Conservation (phyloP, 2,329 filamentous ascomycete genomes). For the Fusarium xyrophilum region DNA sequence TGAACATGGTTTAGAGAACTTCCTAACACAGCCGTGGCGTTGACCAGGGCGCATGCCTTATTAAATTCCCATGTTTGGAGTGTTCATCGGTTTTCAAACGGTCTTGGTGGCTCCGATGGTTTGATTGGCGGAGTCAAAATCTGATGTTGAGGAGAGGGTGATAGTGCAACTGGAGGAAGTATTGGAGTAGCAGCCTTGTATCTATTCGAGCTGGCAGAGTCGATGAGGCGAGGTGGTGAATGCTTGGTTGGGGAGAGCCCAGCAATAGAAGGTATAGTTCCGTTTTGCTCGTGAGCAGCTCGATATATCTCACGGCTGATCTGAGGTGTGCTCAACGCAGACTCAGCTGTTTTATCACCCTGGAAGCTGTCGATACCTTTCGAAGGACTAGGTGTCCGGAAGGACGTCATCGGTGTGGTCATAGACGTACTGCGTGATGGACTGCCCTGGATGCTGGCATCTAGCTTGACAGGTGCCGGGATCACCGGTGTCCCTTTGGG, state of each 20-base stretch:
- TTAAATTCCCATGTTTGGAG: neutral
- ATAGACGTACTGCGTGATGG: constrained; percentile 5
- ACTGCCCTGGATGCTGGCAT: constrained; percentile 26
- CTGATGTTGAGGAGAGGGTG: constrained; percentile 63
- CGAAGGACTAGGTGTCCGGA: constrained; percentile 37
- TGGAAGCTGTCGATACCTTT: constrained; percentile 37
- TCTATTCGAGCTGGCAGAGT: constrained; percentile 39
- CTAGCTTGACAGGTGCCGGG: constrained; percentile 36
- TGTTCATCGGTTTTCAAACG: constrained; percentile 30
- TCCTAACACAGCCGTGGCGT: constrained; percentile 14
- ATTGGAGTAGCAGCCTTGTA: constrained; percentile 52
- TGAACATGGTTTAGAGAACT: neutral
- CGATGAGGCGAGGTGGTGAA: constrained; percentile 52
- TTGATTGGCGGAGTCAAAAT: constrained; percentile 68
- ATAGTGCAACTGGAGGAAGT: constrained; percentile 64
- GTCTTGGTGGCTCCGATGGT: constrained; percentile 42
- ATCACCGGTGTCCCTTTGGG: constrained; percentile 30
- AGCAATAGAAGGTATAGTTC: constrained; percentile 52
- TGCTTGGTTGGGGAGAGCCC: constrained; percentile 62
- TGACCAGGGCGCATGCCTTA: constrained; percentile 10
- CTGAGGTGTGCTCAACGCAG: constrained; percentile 40
- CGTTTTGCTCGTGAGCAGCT: constrained; percentile 41
- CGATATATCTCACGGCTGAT: constrained; percentile 41
- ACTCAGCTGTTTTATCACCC: constrained; percentile 36
- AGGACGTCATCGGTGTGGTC: constrained; percentile 31